These are phyloP conservation scores for Bauhinia variegata DNA, from an alignment of 306 rosid species.

Conservation along the genomic window DNA sequence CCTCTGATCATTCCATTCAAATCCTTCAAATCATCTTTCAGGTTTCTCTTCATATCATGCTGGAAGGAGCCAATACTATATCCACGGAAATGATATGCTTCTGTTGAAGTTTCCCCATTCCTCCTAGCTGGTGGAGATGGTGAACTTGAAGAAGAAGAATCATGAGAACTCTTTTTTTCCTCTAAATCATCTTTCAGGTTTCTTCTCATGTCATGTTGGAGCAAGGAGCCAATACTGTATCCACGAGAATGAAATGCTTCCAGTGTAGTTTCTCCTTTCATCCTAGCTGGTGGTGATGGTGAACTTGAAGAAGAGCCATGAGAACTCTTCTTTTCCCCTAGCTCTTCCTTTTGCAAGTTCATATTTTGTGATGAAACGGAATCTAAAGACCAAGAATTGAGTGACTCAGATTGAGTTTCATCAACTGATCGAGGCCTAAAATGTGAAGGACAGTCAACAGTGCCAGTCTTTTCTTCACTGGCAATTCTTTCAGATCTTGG, in stretches of 20 bases:
- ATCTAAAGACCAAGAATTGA: slow-evolving; percentile 49
- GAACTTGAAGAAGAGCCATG: slow-evolving; percentile 37
- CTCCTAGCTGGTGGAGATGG: slow-evolving; percentile 31
- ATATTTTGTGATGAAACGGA: slow-evolving; percentile 41
- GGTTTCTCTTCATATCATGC: slow-evolving; percentile 37
- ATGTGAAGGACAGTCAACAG: slow-evolving; percentile 47
- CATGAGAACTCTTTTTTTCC: too few species aligned
- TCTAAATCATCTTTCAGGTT: too few species aligned
- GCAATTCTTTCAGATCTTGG: slow-evolving; percentile 44
- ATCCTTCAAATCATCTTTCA: slow-evolving; percentile 44
- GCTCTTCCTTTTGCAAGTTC: slow-evolving; percentile 39
- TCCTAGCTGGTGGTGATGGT: slow-evolving; percentile 39
- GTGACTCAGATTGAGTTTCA: slow-evolving; percentile 71
- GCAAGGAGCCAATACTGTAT: slow-evolving; percentile 41
- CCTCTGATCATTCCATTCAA: slow-evolving; percentile 8
- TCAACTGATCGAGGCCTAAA: slow-evolving; percentile 76
- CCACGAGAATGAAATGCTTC: slow-evolving; percentile 49
- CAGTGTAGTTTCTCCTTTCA: slow-evolving; percentile 45
- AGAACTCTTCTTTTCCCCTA: slow-evolving; percentile 39
- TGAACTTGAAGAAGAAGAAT: too few species aligned
- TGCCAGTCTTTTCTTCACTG: slow-evolving; percentile 46
- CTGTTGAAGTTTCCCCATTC: slow-evolving; percentile 46
- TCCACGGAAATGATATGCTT: slow-evolving; percentile 49
- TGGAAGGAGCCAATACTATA: slow-evolving; percentile 40
- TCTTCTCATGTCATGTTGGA: slow-evolving; percentile 33